Evolutionary conservation across 192 early-diverging fungal species (phyloP), one percentile per base, ranked within the genome.

Genomic region (Entomortierella parvispora): DNA sequence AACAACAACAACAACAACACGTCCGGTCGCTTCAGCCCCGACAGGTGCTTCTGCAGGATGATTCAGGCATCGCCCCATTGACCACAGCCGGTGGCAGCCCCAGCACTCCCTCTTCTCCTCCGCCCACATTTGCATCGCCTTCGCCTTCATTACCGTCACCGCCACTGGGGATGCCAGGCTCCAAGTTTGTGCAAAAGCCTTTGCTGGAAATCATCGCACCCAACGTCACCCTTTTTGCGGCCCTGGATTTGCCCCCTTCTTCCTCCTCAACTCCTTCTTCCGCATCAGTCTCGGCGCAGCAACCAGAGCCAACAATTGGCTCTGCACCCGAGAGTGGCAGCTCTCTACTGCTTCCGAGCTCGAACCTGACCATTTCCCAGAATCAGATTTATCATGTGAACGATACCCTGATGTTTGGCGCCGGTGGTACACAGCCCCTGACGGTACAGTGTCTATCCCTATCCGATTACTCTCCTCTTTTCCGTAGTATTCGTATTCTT

Each of bases 361-460:
- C 71, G 5, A 62, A 58, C 4, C 32, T 68, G 45, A 40, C 64
- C 26, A 46, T 76, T 18, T 10, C 45, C 5, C 58, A 64, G 11
- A 68, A 29, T 34, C 71, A 76, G 31, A 76, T 68, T 17, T 50
- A 67, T 50, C 65, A 62, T 68, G 71, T 76, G 34, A 53, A 76
- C 45, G 62, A 67, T 10, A 62, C 71, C 6, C 65, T 67, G 31
- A 56, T 76, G 20, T 76, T 62, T 49, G 71, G 71, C 15, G 71
- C 71, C 33, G 71, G 71, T 26, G 59, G 59, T n/a, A 31, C 55
- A 0, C 26, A 62, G n/a, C 64, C 71, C 7, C 43, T 76, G 59
- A 76, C 65, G 20, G 71, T 76, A 76, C n/a, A n/a, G 54, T 40
- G 5, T 40, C 12, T 40, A 40, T 40, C 12, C 12, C 12, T 5